Conservation (phyloP, 2,329 filamentous ascomycete genomes). For the Exophiala mesophila region DNA sequence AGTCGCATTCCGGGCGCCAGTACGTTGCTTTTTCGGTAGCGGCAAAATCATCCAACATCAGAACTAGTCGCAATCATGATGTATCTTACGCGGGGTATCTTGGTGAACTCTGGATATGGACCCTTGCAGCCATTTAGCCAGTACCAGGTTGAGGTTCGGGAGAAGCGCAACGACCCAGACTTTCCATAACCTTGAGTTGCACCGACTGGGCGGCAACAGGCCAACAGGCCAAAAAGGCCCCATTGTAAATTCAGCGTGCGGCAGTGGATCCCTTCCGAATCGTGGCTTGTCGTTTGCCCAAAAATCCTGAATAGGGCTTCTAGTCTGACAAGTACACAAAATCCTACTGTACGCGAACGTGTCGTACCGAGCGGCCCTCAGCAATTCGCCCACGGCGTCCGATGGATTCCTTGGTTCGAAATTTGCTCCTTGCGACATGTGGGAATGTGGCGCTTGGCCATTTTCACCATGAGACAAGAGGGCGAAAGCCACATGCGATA, state of each 20-base stretch:
- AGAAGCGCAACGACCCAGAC: not conserved
- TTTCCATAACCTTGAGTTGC: not conserved
- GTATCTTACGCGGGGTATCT: conserved; percentile 8
- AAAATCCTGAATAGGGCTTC: conserved; percentile 3
- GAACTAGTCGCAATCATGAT: conserved; percentile 12
- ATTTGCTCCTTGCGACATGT: not conserved
- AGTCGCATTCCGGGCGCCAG: conserved; percentile 1
- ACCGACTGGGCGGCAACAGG: not conserved
- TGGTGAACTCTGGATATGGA: not conserved
- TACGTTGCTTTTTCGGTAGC: not conserved
- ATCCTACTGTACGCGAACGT: conserved; percentile 16
- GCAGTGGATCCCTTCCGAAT: conserved; percentile 1
- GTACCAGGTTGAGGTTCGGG: conserved; percentile 4
- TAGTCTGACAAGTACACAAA: conserved; percentile 19
- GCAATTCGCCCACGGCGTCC: not conserved
- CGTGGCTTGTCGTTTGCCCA: conserved; percentile 3
- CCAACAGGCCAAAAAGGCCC: not conserved
- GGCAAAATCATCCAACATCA: not conserved
- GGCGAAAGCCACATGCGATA: not conserved
- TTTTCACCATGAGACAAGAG: too few relatives aligned
- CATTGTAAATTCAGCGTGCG: conserved; percentile 2
- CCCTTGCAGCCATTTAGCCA: not conserved
- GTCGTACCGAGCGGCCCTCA: conserved; percentile 11
- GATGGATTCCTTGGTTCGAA: not conserved
- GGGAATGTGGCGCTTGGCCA: not conserved